Evolutionary conservation across 306 rosid species (phyloP).

Genomic region (Prunus armeniaca): DNA sequence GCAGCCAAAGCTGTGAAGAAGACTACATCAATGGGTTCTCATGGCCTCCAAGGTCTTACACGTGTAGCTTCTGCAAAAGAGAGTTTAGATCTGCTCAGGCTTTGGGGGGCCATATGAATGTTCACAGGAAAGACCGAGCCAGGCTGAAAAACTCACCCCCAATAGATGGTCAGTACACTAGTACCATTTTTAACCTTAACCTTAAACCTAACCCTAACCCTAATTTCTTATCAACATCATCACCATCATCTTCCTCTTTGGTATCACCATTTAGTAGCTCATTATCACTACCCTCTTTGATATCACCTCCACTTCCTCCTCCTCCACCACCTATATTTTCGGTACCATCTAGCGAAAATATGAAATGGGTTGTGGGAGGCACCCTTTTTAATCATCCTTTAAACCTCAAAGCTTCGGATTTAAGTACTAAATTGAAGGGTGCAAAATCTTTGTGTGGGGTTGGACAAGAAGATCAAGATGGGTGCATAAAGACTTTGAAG

Average conservation of each 20-base stretch:
- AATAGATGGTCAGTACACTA: constrained; percentile 16
- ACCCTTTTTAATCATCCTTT: not conserved
- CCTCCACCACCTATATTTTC: constrained; percentile 12
- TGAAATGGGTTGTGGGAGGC: constrained; percentile 9
- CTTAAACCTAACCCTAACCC: constrained; percentile 51
- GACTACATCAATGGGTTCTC: constrained; percentile 57
- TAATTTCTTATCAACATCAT: constrained; percentile 32
- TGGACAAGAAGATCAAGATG: constrained; percentile 22
- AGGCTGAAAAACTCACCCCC: constrained; percentile 71
- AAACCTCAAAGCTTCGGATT: not conserved
- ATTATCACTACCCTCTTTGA: constrained; percentile 34
- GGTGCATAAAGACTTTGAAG: constrained; percentile 32
- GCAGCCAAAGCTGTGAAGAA: constrained; percentile 17
- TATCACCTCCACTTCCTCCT: constrained; percentile 31
- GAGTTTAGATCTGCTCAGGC: constrained; percentile 98
- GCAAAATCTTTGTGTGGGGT: not conserved
- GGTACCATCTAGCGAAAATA: not conserved
- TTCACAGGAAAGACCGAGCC: constrained; percentile 90
- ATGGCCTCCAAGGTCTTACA: constrained; percentile 92
- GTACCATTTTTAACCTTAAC: constrained; percentile 37
- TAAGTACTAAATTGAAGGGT: not conserved
- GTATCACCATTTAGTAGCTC: constrained; percentile 31
- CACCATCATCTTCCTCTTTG: constrained; percentile 28
- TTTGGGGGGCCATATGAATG: constrained; percentile 97
- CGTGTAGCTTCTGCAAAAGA: constrained; percentile 81